Evolutionary conservation across 306 rosid species (phyloP), one percentile per base, ranked within the genome.

Genomic region (Cucurbita ficifolia): DNA sequence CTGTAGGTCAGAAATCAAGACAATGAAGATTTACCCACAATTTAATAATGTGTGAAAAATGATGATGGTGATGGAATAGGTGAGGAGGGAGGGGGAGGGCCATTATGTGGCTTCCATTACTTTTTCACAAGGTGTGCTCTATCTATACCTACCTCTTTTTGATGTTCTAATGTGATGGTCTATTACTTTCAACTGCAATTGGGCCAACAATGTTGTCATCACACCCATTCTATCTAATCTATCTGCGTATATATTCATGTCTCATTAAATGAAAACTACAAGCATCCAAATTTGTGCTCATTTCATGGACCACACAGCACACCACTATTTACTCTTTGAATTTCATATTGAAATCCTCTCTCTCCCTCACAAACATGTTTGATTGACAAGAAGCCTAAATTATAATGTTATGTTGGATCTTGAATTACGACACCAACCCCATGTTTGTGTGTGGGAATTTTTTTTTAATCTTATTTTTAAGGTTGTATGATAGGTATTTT

Each of bases 101-200:
- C 81, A 81, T 80, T 79, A 61, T 75, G 83, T 59, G 83, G 76
- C 85, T 82, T 74, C 73, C 73, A 79, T 68, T 70, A 50, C 74
- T 70, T 70, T 82, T 79, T 82, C 90, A 84, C 90, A 81, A 89
- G 90, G 78, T 79, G 76, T 79, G 45, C 59, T 55, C 1, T 65
- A 83, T 81, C 82, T 78, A 60, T 83, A 84, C 90, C 96, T 64
- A 80, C 80, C 82, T 80, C 71, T 82, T 77, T 80, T 82, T 67
- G 81, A 76, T 85, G 78, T 40, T 54, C 77, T 86, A 81, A 80
- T 78, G 84, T 68, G 96, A 90, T 85, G 81, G 91, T 88, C 92
- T 75, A 84, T 84, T 85, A 64, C 83, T 88, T 63, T 71, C 82
- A 92, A 88, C 96, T 85, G 84, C 91, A 79, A 80, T 88, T 90